Evolutionary conservation across 345 rosid genomes (phyloP).

Genomic region (Garcia nutans): DNA sequence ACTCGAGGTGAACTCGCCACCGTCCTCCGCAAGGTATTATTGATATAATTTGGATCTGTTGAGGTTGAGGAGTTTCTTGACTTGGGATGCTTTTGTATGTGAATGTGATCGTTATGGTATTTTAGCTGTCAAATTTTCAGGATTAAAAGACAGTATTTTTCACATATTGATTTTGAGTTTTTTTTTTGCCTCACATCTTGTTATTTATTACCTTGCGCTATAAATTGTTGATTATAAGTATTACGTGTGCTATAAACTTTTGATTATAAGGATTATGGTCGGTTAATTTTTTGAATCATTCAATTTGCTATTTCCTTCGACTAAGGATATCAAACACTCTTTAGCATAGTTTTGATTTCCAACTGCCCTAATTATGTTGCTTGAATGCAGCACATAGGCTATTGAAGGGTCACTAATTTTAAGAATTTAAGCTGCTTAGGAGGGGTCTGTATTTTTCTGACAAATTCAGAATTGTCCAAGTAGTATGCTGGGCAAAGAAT

Average conservation of each 20-base stretch:
- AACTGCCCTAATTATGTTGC: not conserved
- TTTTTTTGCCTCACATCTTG: not conserved
- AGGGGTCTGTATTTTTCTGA: not conserved
- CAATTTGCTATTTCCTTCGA: not conserved
- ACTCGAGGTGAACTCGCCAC: constrained; percentile 95
- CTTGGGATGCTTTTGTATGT: not conserved
- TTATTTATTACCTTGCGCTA: not conserved
- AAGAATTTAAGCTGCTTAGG: not conserved
- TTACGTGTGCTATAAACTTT: not conserved
- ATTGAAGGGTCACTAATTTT: not conserved
- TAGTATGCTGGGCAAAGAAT: not conserved
- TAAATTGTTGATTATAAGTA: not conserved
- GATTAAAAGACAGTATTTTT: not conserved
- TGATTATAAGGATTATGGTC: not conserved
- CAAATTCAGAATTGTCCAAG: not conserved
- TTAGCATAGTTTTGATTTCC: not conserved
- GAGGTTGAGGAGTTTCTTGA: not conserved
- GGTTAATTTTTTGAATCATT: not conserved
- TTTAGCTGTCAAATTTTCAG: not conserved
- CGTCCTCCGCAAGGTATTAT: constrained; percentile 75
- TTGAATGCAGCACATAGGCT: not conserved
- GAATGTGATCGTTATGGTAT: not conserved
- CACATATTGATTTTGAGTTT: not conserved
- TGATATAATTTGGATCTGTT: not conserved
- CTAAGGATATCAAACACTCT: not conserved